Conservation (phyloP, 495 filamentous ascomycete genomes). For the Podospora australis region DNA sequence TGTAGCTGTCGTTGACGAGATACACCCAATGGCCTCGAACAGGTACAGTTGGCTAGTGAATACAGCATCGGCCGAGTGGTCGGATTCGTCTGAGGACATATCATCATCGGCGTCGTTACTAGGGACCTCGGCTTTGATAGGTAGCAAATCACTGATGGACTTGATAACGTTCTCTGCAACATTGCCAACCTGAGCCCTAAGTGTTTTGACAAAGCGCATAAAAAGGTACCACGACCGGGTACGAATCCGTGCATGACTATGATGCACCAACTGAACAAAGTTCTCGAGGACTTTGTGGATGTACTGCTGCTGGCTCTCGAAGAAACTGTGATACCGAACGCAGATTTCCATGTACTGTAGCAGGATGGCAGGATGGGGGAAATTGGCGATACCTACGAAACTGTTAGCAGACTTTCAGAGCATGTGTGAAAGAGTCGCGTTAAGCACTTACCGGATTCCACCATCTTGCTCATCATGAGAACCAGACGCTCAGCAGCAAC, state of each 20-base stretch:
- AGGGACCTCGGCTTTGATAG: conserved; percentile 82
- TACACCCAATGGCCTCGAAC: conserved; percentile 88
- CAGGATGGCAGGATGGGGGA: conserved; percentile 84
- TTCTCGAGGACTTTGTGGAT: conserved; percentile 85
- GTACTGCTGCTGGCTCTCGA: conserved; percentile 68
- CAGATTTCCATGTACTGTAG: conserved; percentile 98
- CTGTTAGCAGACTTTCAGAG: conserved; percentile 9
- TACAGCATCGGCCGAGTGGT: conserved; percentile 76
- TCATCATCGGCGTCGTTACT: conserved; percentile 76
- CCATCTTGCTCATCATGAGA: conserved; percentile 89
- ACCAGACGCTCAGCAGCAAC: conserved; percentile 69
- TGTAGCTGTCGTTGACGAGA: conserved; percentile 70
- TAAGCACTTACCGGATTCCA: conserved; percentile 81
- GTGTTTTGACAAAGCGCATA: conserved; percentile 82
- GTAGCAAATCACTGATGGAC: conserved; percentile 79
- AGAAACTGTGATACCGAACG: conserved; percentile 88
- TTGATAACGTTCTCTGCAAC: conserved; percentile 83
- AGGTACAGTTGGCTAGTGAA: conserved; percentile 90
- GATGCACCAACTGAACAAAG: conserved; percentile 85
- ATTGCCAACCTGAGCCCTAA: conserved; percentile 75
- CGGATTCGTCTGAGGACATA: conserved; percentile 86
- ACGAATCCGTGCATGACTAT: conserved; percentile 74
- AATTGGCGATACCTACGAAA: conserved; percentile 64
- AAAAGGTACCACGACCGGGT: conserved; percentile 96
- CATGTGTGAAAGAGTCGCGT: background rate